Evolutionary conservation across 2,329 filamentous ascomycete genomes (phyloP).

Genomic region (Pseudopyrenochaeta lycopersici): DNA sequence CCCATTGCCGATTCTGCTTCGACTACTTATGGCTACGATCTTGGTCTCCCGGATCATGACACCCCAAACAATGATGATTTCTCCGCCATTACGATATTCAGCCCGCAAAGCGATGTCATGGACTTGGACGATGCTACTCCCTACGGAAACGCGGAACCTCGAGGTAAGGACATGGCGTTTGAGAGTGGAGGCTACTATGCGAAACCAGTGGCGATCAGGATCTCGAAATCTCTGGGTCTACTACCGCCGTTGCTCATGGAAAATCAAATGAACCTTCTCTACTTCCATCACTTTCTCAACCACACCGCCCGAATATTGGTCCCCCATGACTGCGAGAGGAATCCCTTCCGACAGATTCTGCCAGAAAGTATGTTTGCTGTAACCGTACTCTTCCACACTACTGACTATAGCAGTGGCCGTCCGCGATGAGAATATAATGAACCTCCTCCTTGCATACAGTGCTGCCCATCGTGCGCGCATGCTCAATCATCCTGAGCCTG

Average conservation of each 20-base stretch:
- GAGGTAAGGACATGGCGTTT: slow-evolving; percentile 62
- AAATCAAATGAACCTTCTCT: slow-evolving; percentile 83
- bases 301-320: slow-evolving; percentile 76
- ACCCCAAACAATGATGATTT: slow-evolving; percentile 75
- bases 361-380: slow-evolving; percentile 63
- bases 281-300: slow-evolving; percentile 78
- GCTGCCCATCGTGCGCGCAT: slow-evolving; percentile 83
- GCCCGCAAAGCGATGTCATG: slow-evolving; percentile 40
- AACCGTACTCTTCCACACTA: background rate
- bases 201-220: slow-evolving; percentile 71
- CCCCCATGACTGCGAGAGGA: slow-evolving; percentile 69
- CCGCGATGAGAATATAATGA: slow-evolving; percentile 74
- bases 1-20: slow-evolving; percentile 39
- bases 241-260: slow-evolving; percentile 67
- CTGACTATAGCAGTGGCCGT: slow-evolving; percentile 66
- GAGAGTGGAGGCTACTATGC: slow-evolving; percentile 74
- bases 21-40: slow-evolving; percentile 74
- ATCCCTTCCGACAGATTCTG: slow-evolving; percentile 68
- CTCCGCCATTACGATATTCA: slow-evolving; percentile 65
- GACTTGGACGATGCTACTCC: slow-evolving; percentile 44
- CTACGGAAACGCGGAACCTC: slow-evolving; percentile 45
- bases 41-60: slow-evolving; percentile 74
- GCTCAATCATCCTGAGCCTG: slow-evolving; percentile 76
- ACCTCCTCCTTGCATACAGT: slow-evolving; percentile 81
- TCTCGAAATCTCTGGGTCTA: slow-evolving; percentile 65